Conservation (phyloP, 495 filamentous ascomycete species). For the Aspergillus ostianus region DNA sequence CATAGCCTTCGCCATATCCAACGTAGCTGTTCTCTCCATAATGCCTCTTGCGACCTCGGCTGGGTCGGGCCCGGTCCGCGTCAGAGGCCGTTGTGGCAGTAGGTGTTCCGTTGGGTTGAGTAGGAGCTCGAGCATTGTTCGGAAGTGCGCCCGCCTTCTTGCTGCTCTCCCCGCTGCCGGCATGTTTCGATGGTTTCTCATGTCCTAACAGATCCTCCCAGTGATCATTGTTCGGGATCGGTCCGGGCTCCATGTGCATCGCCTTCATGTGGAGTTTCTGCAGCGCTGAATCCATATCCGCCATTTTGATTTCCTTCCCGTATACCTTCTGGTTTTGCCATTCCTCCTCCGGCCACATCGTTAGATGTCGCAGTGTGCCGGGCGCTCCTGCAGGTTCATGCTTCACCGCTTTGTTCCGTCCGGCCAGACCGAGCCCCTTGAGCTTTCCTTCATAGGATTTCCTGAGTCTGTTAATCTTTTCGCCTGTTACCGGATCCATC, state of each 20-base stretch:
- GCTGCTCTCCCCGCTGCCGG: constrained; percentile 30
- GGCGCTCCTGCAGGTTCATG: constrained; percentile 38
- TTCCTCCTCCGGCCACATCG: constrained; percentile 63
- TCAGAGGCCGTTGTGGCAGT: constrained; percentile 30
- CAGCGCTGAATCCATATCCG: constrained; percentile 44
- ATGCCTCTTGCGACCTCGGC: constrained; percentile 62
- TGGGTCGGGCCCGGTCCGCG: constrained; percentile 48
- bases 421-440: constrained; percentile 59
- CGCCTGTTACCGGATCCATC: constrained; percentile 61
- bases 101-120: constrained; percentile 33
- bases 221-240: constrained; percentile 53
- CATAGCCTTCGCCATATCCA: constrained; percentile 66
- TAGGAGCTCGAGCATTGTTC: constrained; percentile 27
- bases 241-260: constrained; percentile 56
- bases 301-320: constrained; percentile 55
- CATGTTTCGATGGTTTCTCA: constrained; percentile 49
- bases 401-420: constrained; percentile 60
- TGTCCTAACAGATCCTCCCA: constrained; percentile 61
- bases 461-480: constrained; percentile 70
- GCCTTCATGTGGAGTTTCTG: constrained; percentile 49
- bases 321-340: constrained; percentile 62
- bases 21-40: constrained; percentile 68
- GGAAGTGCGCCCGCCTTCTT: constrained; percentile 34
- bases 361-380: constrained; percentile 43
- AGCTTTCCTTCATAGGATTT: constrained; percentile 75